These are phyloP conservation scores for Thalassiosira livingstoniorum DNA, from an alignment of 352 stramenopile genomes.

Conservation along the genomic window DNA sequence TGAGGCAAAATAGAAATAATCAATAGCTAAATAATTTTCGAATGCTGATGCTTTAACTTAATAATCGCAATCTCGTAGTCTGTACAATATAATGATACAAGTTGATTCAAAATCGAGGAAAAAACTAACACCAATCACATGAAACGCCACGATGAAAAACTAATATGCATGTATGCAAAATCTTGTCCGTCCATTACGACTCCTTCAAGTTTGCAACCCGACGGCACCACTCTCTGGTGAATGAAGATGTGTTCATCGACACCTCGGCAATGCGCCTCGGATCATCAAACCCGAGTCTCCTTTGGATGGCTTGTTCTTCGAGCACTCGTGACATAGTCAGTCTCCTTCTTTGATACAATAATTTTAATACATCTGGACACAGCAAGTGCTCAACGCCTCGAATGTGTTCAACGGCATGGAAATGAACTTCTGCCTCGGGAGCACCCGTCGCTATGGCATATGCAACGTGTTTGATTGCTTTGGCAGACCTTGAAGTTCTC, in stretches of 20 bases:
- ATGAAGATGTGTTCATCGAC: constrained; percentile 2
- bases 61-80: no score
- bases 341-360: neutral
- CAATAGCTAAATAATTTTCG: no score
- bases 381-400: constrained; percentile 12
- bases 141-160: no score
- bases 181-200: no score
- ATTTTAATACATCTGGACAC: constrained; percentile 3
- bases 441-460: neutral
- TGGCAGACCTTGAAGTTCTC: constrained; percentile 7
- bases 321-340: constrained; percentile 5
- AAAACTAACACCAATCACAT: no score
- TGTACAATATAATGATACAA: no score
- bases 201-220: neutral
- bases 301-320: constrained; percentile 1
- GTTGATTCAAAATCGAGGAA: no score
- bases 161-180: no score
- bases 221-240: constrained; percentile 8
- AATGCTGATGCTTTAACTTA: no score
- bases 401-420: constrained; percentile 11
- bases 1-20: no score
- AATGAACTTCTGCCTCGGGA: neutral
- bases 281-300: neutral
- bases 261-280: neutral
- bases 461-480: constrained; percentile 18